Base-by-base conservation (phyloP, 768 basidiomycete genomes). In the Wakefieldia striispora region DNA sequence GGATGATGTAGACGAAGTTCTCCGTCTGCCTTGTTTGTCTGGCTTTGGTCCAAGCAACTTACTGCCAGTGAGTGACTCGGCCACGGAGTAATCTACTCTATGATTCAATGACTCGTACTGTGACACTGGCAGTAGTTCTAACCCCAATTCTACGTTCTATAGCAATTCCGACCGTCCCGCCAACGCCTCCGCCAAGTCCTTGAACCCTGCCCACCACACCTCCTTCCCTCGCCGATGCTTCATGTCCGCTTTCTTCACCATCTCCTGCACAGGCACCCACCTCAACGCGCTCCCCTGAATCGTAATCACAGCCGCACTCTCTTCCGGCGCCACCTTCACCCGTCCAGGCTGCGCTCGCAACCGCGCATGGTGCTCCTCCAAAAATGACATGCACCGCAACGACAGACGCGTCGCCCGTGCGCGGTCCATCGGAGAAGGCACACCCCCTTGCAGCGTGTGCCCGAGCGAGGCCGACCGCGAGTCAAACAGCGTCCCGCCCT, bases 401-500 rank as follows among this genome's bases (percentile, higher is more conserved):
- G 95, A 84, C 38, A 97, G 79, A 27, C 97, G 87, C 7, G 88
- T 86, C 3, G 92, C 97, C 23, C 92, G 88, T 0, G 88, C 84
- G 43, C 95, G 90, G 72, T 98, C 97, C 59, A 91, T 78, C 0
- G 97, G 97, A 1, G 95, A 97, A 5, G 97, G 97, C 16, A 92
- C 84, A 3, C 94, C 94, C 8, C 97, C 97, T 63, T 99, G 97
- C 3, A 99, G 74, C 5, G 95, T 98, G 72, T 99, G 97, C 14
- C 97, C 97, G 17, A 99, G 82, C 1, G 92, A 88, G n/a, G 95
- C 97, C 17, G 84, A 89, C 41, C 97, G 87, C 17, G 97, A 84
- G 71, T 99, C 97, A 64, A 98, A 99, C 20, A 97, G 75, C 6
- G 76, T 55, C 21, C 85, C 85, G n/a, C 97, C 97, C 70, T 98